phyloP scores from a whole-genome alignment of 306 rosid species.

The Trifolium repens region DNA sequence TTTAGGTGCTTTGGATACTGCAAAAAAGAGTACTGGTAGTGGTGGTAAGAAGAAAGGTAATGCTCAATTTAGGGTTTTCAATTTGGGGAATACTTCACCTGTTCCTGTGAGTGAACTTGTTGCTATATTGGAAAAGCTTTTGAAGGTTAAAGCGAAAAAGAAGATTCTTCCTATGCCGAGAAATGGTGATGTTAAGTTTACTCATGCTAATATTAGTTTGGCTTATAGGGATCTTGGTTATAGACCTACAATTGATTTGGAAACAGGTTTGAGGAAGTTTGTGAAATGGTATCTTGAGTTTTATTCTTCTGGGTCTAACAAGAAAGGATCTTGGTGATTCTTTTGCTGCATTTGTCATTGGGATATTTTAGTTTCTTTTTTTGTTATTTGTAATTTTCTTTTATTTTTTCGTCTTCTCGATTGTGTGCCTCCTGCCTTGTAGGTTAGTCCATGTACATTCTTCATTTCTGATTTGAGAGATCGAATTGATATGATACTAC shows the following conservation, averaged over 20 bases:
- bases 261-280: slow-evolving; percentile 80
- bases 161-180: slow-evolving; percentile 72
- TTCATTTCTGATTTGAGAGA: slow-evolving; percentile 61
- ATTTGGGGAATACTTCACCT: slow-evolving; percentile 83
- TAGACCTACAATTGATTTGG: slow-evolving; percentile 72
- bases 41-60: slow-evolving; percentile 84
- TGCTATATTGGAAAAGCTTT: slow-evolving; percentile 75
- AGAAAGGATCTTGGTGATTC: slow-evolving; percentile 69
- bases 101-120: slow-evolving; percentile 82
- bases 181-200: slow-evolving; percentile 84
- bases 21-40: slow-evolving; percentile 83
- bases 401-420: slow-evolving; percentile 32
- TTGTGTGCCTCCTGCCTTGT: slow-evolving; percentile 46
- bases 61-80: slow-evolving; percentile 79
- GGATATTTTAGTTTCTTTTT: slow-evolving; percentile 39
- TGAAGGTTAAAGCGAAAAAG: slow-evolving; percentile 79
- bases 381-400: slow-evolving; percentile 41
- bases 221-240: slow-evolving; percentile 75
- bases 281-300: slow-evolving; percentile 75
- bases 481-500: slow-evolving; percentile 48
- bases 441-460: slow-evolving; percentile 67
- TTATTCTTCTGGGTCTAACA: slow-evolving; percentile 54
- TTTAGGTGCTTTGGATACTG: slow-evolving; percentile 78
- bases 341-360: slow-evolving; percentile 32
- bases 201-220: slow-evolving; percentile 82